These are phyloP conservation scores for Cardamine chenopodiifolia DNA, from an alignment of 345 rosid species.

Conservation along the genomic window DNA sequence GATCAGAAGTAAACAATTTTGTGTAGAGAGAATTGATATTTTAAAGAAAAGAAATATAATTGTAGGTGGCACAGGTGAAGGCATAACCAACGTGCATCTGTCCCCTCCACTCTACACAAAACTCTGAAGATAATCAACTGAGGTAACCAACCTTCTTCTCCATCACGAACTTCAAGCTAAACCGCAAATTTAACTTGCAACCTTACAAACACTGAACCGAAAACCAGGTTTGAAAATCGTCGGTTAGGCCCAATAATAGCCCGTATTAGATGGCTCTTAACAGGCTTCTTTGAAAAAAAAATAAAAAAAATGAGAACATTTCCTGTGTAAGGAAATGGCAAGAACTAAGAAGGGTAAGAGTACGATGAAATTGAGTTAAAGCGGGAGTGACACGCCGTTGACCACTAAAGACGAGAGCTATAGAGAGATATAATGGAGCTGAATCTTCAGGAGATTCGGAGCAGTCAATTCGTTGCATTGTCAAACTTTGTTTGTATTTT, in stretches of 20 bases:
- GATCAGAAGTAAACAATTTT: background rate
- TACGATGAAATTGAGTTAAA: slow-evolving; percentile 30
- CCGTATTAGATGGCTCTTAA: background rate
- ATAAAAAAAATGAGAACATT: background rate
- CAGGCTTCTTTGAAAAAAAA: background rate
- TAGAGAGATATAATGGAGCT: slow-evolving; percentile 31
- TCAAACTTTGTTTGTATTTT: slow-evolving; percentile 71
- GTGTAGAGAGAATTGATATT: background rate
- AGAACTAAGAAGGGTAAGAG: slow-evolving; percentile 2
- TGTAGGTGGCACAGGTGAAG: slow-evolving; percentile 39
- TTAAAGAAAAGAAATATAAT: background rate
- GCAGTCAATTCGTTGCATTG: slow-evolving; percentile 81
- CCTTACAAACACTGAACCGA: background rate
- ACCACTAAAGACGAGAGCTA: slow-evolving; percentile 15
- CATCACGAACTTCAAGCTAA: slow-evolving; percentile 11
- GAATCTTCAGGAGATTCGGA: slow-evolving; percentile 27
- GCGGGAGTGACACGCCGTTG: slow-evolving; percentile 29
- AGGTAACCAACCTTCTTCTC: background rate
- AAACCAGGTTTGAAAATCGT: slow-evolving; percentile 9
- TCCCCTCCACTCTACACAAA: background rate
- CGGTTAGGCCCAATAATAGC: slow-evolving; percentile 5
- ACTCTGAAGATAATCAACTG: slow-evolving; percentile 3
- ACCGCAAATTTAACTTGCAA: slow-evolving; percentile 8
- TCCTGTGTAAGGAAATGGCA: slow-evolving; percentile 23
- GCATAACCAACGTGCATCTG: slow-evolving; percentile 28